A percentile compares a stretch with the other conserved stretches of the same genome.
These are phyloP conservation scores for Vigna mungo DNA, from an alignment of 306 rosid species.

Conservation along the genomic window DNA sequence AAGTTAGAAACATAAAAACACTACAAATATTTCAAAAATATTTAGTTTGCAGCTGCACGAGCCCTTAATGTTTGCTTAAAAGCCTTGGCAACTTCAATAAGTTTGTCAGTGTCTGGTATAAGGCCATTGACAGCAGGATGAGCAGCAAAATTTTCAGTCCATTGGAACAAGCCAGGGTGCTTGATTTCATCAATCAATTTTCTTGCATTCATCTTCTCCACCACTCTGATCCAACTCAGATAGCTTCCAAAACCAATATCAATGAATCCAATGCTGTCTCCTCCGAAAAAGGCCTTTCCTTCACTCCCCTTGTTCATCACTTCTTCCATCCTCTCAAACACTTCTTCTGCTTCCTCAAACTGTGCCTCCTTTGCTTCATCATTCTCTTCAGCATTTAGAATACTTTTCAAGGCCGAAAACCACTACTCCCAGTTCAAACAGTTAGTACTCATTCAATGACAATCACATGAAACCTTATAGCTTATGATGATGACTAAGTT, in stretches of 20 bases:
- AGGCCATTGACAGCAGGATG: conserved; percentile 55
- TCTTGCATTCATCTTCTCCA: conserved; percentile 42
- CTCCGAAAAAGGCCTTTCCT: conserved; percentile 63
- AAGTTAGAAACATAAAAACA: too few species aligned
- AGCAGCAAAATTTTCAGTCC: conserved; percentile 54
- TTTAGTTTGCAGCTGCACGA: conserved; percentile 15
- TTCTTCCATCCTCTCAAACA: conserved; percentile 53
- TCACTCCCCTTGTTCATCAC: conserved; percentile 47
- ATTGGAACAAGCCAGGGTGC: conserved; percentile 51
- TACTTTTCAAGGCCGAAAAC: conserved; percentile 14
- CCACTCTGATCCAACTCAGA: conserved; percentile 51
- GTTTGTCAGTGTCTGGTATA: conserved; percentile 59
- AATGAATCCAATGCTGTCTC: conserved; percentile 59
- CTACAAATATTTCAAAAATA: background rate
- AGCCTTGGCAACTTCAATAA: conserved; percentile 45
- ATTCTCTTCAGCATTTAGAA: conserved; percentile 40
- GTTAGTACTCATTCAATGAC: background rate
- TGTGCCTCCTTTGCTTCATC: conserved; percentile 58
- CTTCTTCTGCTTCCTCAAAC: conserved; percentile 43
- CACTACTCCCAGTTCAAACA: conserved; percentile 33
- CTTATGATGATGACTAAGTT: background rate
- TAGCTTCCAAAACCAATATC: conserved; percentile 62
- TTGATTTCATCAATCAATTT: conserved; percentile 50
- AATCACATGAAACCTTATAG: background rate
- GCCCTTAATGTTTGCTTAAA: background rate